phyloP scores from a whole-genome alignment of 108 stramenopile species.

The Nitzschia sp. region DNA sequence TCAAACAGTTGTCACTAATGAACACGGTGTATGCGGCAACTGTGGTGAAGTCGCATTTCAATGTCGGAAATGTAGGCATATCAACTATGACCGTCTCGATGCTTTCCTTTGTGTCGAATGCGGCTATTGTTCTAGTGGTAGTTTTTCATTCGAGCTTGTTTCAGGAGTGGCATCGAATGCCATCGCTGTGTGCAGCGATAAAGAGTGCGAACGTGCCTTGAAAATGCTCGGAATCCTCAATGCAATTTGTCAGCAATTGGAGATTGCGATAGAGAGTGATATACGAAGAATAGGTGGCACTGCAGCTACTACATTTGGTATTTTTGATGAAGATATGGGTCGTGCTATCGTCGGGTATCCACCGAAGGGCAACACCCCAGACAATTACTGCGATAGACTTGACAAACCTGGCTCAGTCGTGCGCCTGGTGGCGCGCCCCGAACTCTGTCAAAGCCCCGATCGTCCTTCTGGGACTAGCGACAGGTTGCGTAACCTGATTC shows the following conservation, averaged over 20 bases:
- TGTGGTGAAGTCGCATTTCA: conserved; percentile 96
- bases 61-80: conserved; percentile 92
- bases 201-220: conserved; percentile 40
- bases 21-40: conserved; percentile 91
- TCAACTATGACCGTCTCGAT: conserved; percentile 92
- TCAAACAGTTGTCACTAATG: conserved; percentile 78
- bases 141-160: conserved; percentile 65
- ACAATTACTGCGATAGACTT: conserved; percentile 19
- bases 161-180: conserved; percentile 79
- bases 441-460: not conserved
- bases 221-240: conserved; percentile 26
- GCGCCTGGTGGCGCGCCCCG: conserved; percentile 29
- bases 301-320: not conserved
- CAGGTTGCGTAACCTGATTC: conserved; percentile 50
- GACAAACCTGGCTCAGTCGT: conserved; percentile 47
- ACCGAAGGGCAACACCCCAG: conserved; percentile 23
- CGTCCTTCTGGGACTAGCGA: conserved; percentile 27
- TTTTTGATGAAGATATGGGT: conserved; percentile 35
- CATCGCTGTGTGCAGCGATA: conserved; percentile 66
- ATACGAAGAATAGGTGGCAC: conserved; percentile 7
- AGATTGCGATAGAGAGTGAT: not conserved
- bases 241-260: conserved; percentile 37
- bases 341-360: conserved; percentile 57
- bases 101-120: conserved; percentile 97
- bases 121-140: conserved; percentile 89